These are phyloP conservation scores for Sporothrix inflata DNA, from an alignment of 2,329 filamentous ascomycete species.

Conservation along the genomic window DNA sequence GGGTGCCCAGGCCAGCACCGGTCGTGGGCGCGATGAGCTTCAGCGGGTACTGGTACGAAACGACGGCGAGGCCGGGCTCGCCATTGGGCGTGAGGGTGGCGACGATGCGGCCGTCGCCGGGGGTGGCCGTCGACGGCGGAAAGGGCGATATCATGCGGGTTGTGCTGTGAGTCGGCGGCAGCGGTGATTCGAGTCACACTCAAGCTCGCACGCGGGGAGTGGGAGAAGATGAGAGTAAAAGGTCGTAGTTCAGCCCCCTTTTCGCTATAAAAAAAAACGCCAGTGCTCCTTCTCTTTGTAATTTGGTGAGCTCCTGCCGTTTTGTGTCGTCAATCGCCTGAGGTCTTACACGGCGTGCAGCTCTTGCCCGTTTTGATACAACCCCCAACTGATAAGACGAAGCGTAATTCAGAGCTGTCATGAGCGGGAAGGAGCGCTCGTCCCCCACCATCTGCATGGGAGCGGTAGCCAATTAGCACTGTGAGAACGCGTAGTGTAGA, in stretches of 20 bases:
- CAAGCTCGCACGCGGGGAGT: neutral
- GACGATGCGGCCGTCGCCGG: conserved; percentile 79
- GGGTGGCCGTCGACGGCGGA: conserved; percentile 69
- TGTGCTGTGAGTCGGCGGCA: neutral
- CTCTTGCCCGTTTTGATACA: conserved; percentile 7
- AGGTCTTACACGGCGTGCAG: neutral
- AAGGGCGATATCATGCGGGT: conserved; percentile 69
- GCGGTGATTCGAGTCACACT: neutral
- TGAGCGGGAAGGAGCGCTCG: conserved; percentile 19
- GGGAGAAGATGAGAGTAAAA: neutral
- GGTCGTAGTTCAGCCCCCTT: neutral
- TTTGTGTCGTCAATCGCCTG: neutral
- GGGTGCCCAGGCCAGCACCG: neutral
- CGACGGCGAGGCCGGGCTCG: conserved; percentile 69
- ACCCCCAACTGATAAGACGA: conserved; percentile 6
- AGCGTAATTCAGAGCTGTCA: conserved; percentile 14
- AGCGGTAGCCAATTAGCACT: neutral
- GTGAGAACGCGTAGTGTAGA: neutral
- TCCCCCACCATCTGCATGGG: conserved; percentile 22
- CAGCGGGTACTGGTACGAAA: conserved; percentile 90
- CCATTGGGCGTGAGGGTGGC: conserved; percentile 72
- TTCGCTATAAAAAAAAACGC: neutral
- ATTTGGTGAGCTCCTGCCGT: neutral
- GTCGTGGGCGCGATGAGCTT: conserved; percentile 82
- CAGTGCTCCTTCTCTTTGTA: neutral